phyloP scores from a whole-genome alignment of 495 filamentous ascomycete genomes.

The Usnea hakonensis region DNA sequence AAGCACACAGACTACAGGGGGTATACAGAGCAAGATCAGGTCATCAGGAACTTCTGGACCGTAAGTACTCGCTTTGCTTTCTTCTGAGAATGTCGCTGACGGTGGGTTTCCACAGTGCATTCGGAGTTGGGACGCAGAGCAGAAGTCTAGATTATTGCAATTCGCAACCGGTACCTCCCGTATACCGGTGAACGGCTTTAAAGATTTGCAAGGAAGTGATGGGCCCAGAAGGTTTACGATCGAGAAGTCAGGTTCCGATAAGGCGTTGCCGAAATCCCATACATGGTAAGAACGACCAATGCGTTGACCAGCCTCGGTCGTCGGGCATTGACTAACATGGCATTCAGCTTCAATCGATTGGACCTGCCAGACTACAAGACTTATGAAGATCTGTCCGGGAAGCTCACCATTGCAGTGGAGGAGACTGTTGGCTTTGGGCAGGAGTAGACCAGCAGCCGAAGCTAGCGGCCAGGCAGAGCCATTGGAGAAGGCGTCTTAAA shows the following conservation, averaged over 20 bases:
- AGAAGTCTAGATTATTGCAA: conserved; percentile 92
- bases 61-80: conserved; percentile 36
- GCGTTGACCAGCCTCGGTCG: background rate
- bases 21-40: conserved; percentile 96
- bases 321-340: background rate
- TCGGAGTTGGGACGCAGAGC: conserved; percentile 93
- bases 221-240: conserved; percentile 94
- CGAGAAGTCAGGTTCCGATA: conserved; percentile 88
- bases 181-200: conserved; percentile 99
- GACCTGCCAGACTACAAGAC: conserved; percentile 92
- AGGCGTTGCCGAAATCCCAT: conserved; percentile 89
- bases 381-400: conserved; percentile 73
- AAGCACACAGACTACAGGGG: conserved; percentile 99
- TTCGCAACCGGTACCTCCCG: conserved; percentile 96
- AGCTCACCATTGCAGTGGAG: conserved; percentile 93
- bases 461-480: conserved; percentile 14
- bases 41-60: conserved; percentile 98
- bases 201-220: conserved; percentile 96
- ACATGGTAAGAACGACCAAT: conserved; percentile 69
- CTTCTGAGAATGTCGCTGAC: conserved; percentile 13
- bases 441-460: conserved; percentile 49
- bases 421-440: conserved; percentile 99
- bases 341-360: conserved; percentile 82
- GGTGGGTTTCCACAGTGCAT: conserved; percentile 44
- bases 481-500: background rate